A percentile compares a stretch with the other conserved stretches of the same genome.
Conservation (phyloP, 371 early-diverging fungal genomes). For the Basidiobolus heterosporus region DNA sequence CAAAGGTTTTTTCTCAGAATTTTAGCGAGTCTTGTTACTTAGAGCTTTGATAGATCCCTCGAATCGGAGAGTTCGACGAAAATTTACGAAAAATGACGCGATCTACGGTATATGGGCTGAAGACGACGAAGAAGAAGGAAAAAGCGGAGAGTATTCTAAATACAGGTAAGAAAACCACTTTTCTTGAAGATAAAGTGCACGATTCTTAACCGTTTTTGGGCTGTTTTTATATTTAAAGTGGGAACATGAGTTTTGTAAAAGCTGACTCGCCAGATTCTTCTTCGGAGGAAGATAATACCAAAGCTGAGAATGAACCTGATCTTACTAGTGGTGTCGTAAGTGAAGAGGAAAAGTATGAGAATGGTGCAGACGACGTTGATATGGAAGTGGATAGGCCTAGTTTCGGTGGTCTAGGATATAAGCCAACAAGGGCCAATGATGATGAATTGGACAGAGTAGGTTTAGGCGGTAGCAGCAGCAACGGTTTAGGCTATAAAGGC, state of each 20-base stretch:
- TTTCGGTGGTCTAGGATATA: too few species aligned
- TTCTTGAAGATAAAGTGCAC: too few species aligned
- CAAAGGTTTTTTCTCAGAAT: too few species aligned
- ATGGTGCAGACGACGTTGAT: too few species aligned
- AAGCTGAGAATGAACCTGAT: background rate
- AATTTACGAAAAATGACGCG: conserved; percentile 5
- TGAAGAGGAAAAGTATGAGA: too few species aligned
- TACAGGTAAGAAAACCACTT: too few species aligned
- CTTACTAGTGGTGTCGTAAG: too few species aligned
- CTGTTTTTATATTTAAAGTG: background rate
- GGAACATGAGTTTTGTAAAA: background rate
- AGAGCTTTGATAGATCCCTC: conserved; percentile 1
- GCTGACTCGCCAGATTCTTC: background rate
- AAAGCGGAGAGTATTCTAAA: background rate
- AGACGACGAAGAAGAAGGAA: background rate
- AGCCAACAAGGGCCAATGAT: too few species aligned
- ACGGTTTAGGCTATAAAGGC: background rate
- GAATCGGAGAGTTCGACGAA: background rate
- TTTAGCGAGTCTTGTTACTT: too few species aligned
- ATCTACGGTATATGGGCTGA: conserved; percentile 4
- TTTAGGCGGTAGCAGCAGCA: too few species aligned
- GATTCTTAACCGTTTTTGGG: background rate
- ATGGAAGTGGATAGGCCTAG: too few species aligned
- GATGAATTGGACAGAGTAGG: too few species aligned
- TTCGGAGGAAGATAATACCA: background rate